Percentiles rank a stretch among this genome's conserved stretches.
phyloP scores from a whole-genome alignment of 192 early-diverging fungal genomes.

The Coemansia sp. region DNA sequence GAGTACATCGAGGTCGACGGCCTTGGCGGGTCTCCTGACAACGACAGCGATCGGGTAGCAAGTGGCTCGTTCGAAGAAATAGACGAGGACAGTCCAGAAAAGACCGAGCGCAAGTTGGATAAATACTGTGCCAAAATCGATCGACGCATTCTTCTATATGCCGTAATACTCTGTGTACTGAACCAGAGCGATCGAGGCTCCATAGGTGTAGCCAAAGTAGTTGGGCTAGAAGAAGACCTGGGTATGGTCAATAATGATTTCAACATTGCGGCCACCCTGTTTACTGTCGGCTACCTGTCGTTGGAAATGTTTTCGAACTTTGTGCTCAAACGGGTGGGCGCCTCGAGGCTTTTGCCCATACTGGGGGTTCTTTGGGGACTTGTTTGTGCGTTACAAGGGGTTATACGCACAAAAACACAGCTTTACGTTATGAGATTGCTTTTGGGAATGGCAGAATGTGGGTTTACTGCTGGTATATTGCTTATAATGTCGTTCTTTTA shows the following conservation, averaged over 20 bases:
- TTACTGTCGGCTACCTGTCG: constrained; percentile 45
- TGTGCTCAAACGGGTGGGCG: constrained; percentile 42
- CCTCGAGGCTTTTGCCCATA: constrained; percentile 40
- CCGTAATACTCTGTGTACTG: constrained; percentile 33
- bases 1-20: constrained; percentile 31
- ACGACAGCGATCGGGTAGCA: not conserved
- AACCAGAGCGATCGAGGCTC: constrained; percentile 51
- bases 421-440: constrained; percentile 43
- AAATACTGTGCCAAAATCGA: constrained; percentile 47
- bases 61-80: not conserved
- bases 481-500: constrained; percentile 50
- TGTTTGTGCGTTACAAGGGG: constrained; percentile 46
- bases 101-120: constrained; percentile 12
- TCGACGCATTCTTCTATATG: constrained; percentile 35
- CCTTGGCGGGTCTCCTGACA: constrained; percentile 5
- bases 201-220: constrained; percentile 53
- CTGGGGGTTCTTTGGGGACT: constrained; percentile 46
- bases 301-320: constrained; percentile 51
- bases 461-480: constrained; percentile 41
- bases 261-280: constrained; percentile 48
- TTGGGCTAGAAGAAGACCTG: constrained; percentile 47
- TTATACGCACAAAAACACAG: constrained; percentile 34
- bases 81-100: not conserved
- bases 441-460: constrained; percentile 48
- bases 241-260: constrained; percentile 46